Base-by-base conservation (phyloP, 495 filamentous ascomycete genomes). In the Trichocladium antarcticum region DNA sequence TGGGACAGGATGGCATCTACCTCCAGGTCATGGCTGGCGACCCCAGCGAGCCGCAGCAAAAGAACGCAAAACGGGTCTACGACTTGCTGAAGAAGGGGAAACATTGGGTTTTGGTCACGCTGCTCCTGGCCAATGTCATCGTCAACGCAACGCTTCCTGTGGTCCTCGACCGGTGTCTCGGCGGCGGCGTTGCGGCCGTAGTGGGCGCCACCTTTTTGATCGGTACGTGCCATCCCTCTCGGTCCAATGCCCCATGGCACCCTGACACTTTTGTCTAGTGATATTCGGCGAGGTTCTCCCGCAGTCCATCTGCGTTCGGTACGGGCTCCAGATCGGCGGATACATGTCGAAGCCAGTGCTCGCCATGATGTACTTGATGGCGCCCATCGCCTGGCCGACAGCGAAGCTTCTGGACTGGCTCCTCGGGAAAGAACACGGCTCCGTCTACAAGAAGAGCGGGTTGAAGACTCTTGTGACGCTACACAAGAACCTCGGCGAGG, bases 91-190 rank as follows among this genome's bases (percentile, higher is more conserved):
- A 90, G 49, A 80, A 77, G 39, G 93, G 92, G 36, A 98, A 98
- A 59, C 92, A 98, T 66, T 98, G 92, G 92, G 92, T 98, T n/a
- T 72, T 98, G 45, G 92, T 98, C 28, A 98, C 92, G 11, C 71
- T 98, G 27, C 77, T 98, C 4, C 70, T 98, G 42, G 85, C 87
- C 57, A 98, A 98, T 67, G 92, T 97, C 59, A 96, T 98, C 57
- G 95, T 94, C 42, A 98, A 98, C 66, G 92, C 97, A 68, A 92
- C 92, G 0, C 76, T 98, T 7, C 92, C 92, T 20, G 94, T 98
- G 43, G 85, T 97, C 17, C 76, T 98, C 14, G 92, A 98, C 67
- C 77, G 93, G 28, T 90, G 86, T 47, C 77, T 98, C 15, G 92
- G 92, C 35, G 93, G 92, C 47, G 92, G 92, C 43, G 90, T 90